A percentile compares a stretch with the other conserved stretches of the same genome.
These are phyloP conservation scores for Apocynum venetum DNA, from an alignment of 257 asterid genomes.

Conservation along the genomic window DNA sequence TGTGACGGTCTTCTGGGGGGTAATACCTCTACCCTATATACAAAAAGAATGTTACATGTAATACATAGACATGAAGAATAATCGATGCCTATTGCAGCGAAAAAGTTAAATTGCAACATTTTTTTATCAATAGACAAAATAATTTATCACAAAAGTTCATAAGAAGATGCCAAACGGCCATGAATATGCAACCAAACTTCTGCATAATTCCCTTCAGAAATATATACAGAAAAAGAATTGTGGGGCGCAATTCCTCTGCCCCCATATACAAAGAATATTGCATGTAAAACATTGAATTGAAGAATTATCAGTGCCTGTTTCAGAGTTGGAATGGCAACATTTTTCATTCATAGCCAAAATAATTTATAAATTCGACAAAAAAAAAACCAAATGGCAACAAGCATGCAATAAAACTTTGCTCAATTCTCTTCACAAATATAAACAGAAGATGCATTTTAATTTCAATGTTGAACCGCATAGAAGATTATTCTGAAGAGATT, in stretches of 20 bases:
- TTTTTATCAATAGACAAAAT: background rate
- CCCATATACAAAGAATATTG: conserved; percentile 27
- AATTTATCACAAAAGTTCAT: background rate
- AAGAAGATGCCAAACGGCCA: background rate
- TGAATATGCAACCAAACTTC: too few species aligned
- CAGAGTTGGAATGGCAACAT: background rate
- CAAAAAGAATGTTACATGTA: background rate
- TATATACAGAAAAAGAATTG: too few species aligned
- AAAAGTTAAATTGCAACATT: background rate
- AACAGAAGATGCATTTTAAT: background rate
- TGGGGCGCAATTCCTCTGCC: conserved; percentile 77
- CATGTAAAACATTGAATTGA: background rate
- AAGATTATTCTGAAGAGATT: background rate
- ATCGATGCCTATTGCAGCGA: background rate
- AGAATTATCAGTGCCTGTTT: background rate
- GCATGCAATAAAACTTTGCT: background rate
- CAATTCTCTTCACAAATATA: background rate
- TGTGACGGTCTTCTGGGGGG: conserved; percentile 50
- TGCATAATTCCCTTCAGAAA: too few species aligned
- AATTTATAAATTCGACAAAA: too few species aligned
- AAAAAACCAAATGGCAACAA: too few species aligned
- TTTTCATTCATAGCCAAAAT: too few species aligned
- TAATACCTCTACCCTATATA: conserved; percentile 82
- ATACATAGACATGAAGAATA: background rate
- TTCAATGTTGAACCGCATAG: background rate